phyloP scores from a whole-genome alignment of 305 asterid genomes.

The Ilex paraguariensis region DNA sequence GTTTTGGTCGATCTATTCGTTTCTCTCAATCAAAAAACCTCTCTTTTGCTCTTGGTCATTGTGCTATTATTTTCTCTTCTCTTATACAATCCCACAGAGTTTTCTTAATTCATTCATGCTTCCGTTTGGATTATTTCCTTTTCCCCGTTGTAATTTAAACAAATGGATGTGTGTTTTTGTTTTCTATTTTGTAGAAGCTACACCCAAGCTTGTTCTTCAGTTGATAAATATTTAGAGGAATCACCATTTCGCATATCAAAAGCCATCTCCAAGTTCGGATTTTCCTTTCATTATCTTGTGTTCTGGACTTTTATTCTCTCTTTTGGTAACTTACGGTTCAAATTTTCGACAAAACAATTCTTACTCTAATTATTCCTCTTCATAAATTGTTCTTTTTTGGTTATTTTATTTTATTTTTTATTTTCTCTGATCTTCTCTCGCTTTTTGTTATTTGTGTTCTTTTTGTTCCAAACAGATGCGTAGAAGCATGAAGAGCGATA shows the following conservation, averaged over 20 bases:
- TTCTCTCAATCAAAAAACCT: background rate
- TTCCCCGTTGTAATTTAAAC: background rate
- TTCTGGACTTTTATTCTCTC: background rate
- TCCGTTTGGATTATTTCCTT: background rate
- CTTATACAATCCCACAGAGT: too few species aligned
- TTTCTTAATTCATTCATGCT: background rate
- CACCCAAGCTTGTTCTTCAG: too few species aligned
- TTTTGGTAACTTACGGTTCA: background rate
- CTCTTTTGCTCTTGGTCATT: background rate
- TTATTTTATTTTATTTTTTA: background rate
- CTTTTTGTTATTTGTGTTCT: too few species aligned
- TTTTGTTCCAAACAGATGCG: constrained; percentile 67
- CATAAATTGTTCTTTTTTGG: background rate
- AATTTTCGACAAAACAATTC: background rate
- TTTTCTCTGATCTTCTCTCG: too few species aligned
- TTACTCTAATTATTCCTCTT: background rate
- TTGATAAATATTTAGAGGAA: constrained; percentile 75
- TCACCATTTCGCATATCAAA: constrained; percentile 80
- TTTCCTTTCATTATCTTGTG: background rate
- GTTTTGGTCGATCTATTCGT: too few species aligned
- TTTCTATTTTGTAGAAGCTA: constrained; percentile 42
- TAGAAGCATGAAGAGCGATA: constrained; percentile 58
- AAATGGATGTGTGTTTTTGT: background rate
- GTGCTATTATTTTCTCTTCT: background rate
- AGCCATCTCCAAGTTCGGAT: constrained; percentile 64